Evolutionary conservation across 2,329 filamentous ascomycete species (phyloP).

Genomic region (Alternaria viburni): DNA sequence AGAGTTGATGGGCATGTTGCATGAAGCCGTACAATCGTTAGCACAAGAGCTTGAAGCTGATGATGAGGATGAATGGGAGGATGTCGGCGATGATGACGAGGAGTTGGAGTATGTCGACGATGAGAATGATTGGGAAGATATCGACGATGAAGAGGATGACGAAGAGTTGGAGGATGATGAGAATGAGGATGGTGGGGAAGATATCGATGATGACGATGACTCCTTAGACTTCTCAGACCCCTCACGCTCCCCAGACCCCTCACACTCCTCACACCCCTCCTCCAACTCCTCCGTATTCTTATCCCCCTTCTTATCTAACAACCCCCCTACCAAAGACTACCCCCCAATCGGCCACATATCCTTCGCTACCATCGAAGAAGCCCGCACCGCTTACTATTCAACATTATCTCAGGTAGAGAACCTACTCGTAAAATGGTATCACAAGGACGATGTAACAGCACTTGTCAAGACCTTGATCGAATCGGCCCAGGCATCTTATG

Average conservation of each 20-base stretch:
- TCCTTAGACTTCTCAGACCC: too few species aligned
- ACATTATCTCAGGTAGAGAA: accelerated
- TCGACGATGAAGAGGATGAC: too few species aligned
- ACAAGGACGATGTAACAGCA: neutral
- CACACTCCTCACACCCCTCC: neutral
- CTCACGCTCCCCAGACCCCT: too few species aligned
- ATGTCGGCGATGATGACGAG: neutral
- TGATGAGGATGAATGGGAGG: neutral
- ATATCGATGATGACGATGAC: too few species aligned
- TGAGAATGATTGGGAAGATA: too few species aligned
- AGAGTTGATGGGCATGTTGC: neutral
- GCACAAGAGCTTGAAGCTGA: neutral
- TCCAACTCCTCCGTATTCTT: neutral
- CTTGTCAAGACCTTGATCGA: neutral
- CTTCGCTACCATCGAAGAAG: neutral
- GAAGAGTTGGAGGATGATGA: too few species aligned
- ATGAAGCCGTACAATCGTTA: neutral
- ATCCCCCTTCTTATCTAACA: neutral
- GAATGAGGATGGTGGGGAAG: too few species aligned
- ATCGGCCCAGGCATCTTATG: neutral
- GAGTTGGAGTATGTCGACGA: neutral
- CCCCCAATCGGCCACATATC: neutral
- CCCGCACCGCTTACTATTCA: neutral
- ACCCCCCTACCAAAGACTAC: neutral
- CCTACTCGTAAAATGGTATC: neutral